Evolutionary conservation across 768 basidiomycete genomes (phyloP), one percentile per base, ranked within the genome.

Genomic region (Tephrocybe sp.): DNA sequence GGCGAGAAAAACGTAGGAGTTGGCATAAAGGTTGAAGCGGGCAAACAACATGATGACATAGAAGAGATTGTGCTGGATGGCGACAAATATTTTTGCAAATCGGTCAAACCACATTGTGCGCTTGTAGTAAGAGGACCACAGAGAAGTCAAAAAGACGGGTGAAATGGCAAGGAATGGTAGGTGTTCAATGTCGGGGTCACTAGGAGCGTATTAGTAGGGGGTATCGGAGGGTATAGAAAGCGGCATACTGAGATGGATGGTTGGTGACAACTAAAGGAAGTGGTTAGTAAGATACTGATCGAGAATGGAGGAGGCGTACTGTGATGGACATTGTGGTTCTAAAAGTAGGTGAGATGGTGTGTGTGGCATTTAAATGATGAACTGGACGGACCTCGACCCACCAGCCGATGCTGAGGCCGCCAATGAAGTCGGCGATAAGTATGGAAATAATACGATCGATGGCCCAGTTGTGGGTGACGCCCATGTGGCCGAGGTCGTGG

Each of bases 51-150:
- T 85, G 60, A 98, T 73, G 61, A 95, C 45, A 68, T 98, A 98
- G 71, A 98, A 98, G 19, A 97, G 75, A 43, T 87, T 87, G 66
- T 98, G 95, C 72, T 99, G 96, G 9, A 92, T 40, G 13, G 83
- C 69, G 49, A 98, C 68, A 57, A 95, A 65, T 51, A 78, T 55
- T 15, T 77, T 76, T 5, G 90, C 75, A 60, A 87, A 77, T 12
- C 65, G 72, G 67, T 97, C 91, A 60, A 95, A 87, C 34, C 69
- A 66, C 80, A 98, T 86, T 52, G 85, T 78, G 31, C 92, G 85
- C 60, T 91, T 88, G 78, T 98, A 95, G 67, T 97, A 99, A 0
- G 95, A 92, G 3, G 93, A 96, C 80, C 89, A 97, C 2, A 98
- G 67, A 13, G 84, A 87, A 34, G 79, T 75, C 67, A 97, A 84